phyloP scores from a whole-genome alignment of 2,329 filamentous ascomycete genomes.

The Neocatenulostroma microsporum region DNA sequence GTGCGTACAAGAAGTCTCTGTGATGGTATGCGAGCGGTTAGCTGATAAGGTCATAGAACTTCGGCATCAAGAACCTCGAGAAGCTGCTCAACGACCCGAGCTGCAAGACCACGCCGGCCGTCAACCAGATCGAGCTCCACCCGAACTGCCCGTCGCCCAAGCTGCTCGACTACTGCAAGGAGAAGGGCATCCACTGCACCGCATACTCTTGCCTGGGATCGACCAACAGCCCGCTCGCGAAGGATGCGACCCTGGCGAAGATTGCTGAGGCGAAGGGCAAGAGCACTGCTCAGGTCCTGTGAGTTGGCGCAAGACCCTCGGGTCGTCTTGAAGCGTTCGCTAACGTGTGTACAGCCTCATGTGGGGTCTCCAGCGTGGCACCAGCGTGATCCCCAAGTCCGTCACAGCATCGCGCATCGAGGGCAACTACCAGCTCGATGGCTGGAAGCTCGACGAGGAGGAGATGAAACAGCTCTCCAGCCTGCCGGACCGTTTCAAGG shows the following conservation, averaged over 20 bases:
- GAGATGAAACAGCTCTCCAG: conserved; percentile 62
- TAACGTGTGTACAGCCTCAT: conserved; percentile 39
- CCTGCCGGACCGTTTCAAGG: conserved; percentile 71
- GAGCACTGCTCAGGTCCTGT: conserved; percentile 65
- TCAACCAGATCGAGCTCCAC: conserved; percentile 78
- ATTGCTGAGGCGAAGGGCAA: conserved; percentile 57
- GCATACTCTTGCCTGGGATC: conserved; percentile 68
- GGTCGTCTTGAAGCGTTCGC: neutral
- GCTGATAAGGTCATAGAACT: conserved; percentile 71
- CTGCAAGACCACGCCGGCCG: conserved; percentile 57
- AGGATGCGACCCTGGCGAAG: conserved; percentile 54
- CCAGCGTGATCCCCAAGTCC: conserved; percentile 79
- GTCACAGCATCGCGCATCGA: conserved; percentile 66
- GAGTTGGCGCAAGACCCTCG: conserved; percentile 8
- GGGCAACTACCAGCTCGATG: conserved; percentile 66
- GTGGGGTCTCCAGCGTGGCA: conserved; percentile 75
- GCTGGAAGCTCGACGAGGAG: conserved; percentile 63
- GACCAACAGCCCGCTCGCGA: conserved; percentile 61
- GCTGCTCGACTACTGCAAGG: conserved; percentile 62
- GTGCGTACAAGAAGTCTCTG: neutral
- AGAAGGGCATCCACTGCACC: conserved; percentile 67
- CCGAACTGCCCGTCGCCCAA: conserved; percentile 75
- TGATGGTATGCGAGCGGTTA: too few relatives aligned
- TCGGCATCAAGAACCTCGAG: conserved; percentile 72
- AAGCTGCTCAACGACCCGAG: conserved; percentile 58